These are phyloP conservation scores for Beta vulgaris DNA, from an alignment of 148 eudicot species.

Conservation along the genomic window DNA sequence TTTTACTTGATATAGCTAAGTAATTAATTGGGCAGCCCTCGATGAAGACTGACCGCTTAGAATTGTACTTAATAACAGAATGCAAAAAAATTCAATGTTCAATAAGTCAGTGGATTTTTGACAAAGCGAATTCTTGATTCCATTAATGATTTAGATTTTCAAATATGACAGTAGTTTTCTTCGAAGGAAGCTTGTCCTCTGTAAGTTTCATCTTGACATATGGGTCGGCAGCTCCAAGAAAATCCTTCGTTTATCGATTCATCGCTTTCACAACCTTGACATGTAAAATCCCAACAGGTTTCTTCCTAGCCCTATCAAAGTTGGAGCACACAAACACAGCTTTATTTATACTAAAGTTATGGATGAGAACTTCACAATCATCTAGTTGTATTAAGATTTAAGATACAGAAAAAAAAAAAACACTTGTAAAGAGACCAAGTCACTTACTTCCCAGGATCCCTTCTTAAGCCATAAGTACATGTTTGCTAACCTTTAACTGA, in stretches of 20 bases:
- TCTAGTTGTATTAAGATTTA: neutral
- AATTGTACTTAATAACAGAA: too few species aligned
- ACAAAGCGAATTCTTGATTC: conserved; percentile 73
- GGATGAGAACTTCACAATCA: conserved; percentile 3
- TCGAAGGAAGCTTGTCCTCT: too few species aligned
- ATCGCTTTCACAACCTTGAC: conserved; percentile 68
- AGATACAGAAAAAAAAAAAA: neutral
- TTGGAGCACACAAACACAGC: neutral
- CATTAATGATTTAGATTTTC: conserved; percentile 84
- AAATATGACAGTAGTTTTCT: conserved; percentile 72
- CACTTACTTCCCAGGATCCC: conserved; percentile 73
- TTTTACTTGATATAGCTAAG: too few species aligned
- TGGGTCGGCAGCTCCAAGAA: conserved; percentile 78
- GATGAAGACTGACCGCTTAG: too few species aligned
- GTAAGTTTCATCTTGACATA: conserved; percentile 69
- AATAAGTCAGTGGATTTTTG: conserved; percentile 71
- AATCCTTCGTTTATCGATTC: conserved; percentile 78
- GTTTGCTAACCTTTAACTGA: conserved; percentile 69
- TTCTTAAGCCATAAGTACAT: conserved; percentile 89
- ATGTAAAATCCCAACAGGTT: conserved; percentile 71
- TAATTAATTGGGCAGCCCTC: too few species aligned
- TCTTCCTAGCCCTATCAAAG: conserved; percentile 65
- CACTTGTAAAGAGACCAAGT: neutral
- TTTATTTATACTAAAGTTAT: too few species aligned
- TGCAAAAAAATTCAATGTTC: too few species aligned